Evolutionary conservation across 140 eudicot genomes (phyloP).

Genomic region (Stevia rebaudiana): DNA sequence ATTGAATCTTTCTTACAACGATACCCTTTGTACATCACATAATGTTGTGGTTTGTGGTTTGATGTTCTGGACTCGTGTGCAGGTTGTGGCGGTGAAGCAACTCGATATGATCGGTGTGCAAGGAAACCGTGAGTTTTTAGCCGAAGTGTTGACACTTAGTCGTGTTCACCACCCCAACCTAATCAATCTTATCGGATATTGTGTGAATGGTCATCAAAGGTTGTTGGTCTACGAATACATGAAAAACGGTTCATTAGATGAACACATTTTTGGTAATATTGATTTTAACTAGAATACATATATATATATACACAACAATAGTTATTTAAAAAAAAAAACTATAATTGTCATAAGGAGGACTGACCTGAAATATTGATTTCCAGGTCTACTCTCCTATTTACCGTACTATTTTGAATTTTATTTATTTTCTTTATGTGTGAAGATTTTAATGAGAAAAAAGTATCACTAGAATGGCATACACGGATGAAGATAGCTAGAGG

Average conservation of each 20-base stretch:
- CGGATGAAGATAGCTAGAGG: conserved; percentile 74
- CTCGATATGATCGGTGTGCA: conserved; percentile 76
- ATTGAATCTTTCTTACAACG: background rate
- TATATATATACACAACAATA: background rate
- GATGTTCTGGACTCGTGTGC: background rate
- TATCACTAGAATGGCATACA: conserved; percentile 58
- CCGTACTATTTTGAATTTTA: background rate
- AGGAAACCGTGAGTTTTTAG: conserved; percentile 69
- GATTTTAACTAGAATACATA: background rate
- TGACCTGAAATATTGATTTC: background rate
- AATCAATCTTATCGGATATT: conserved; percentile 68
- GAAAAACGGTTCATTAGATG: conserved; percentile 67
- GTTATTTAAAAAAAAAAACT: background rate
- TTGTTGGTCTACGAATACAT: conserved; percentile 68
- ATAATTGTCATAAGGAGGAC: background rate
- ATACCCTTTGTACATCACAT: background rate
- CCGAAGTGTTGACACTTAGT: conserved; percentile 65
- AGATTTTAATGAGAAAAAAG: conserved; percentile 42
- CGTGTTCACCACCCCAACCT: conserved; percentile 71
- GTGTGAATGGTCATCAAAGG: conserved; percentile 75
- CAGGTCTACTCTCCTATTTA: too few relatives aligned
- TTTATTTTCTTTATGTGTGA: background rate
- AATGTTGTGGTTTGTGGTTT: background rate
- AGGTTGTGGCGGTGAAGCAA: conserved; percentile 78
- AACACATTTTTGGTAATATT: conserved; percentile 61